These are phyloP conservation scores for Tolypocladium amazonense DNA, from an alignment of 2,329 filamentous ascomycete species.

Conservation along the genomic window DNA sequence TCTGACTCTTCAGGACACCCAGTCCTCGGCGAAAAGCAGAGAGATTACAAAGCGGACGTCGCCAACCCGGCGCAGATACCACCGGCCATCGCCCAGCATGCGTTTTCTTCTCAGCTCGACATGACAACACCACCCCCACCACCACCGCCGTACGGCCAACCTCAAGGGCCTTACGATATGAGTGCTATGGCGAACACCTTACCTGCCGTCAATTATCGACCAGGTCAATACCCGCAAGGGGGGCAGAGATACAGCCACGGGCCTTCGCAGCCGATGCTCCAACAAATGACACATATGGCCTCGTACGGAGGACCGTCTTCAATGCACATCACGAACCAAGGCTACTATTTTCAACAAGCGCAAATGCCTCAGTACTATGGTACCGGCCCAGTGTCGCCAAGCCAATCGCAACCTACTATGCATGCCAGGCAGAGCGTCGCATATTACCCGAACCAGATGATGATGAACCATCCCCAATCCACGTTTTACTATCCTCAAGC, in stretches of 20 bases:
- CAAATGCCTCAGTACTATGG: slow-evolving; percentile 35
- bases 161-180: slow-evolving; percentile 34
- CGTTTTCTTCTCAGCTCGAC: slow-evolving; percentile 31
- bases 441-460: slow-evolving; percentile 33
- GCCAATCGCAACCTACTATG: slow-evolving; percentile 23
- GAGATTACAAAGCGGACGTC: not conserved
- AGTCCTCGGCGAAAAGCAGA: not conserved
- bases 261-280: slow-evolving; percentile 26
- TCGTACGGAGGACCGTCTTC: slow-evolving; percentile 27
- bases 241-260: slow-evolving; percentile 22
- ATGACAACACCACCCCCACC: slow-evolving; percentile 22
- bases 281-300: slow-evolving; percentile 25
- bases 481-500: slow-evolving; percentile 34
- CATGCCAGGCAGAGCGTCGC: slow-evolving; percentile 26
- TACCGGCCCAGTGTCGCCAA: slow-evolving; percentile 24
- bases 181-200: slow-evolving; percentile 30
- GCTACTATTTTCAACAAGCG: slow-evolving; percentile 37
- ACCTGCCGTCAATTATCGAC: slow-evolving; percentile 28
- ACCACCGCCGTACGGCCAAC: slow-evolving; percentile 8
- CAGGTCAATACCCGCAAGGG: slow-evolving; percentile 24
- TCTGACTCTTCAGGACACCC: not conserved
- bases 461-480: slow-evolving; percentile 30
- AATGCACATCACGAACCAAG: slow-evolving; percentile 28
- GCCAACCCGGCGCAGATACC: not conserved
- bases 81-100: slow-evolving; percentile 17